Evolutionary conservation across 176 grass and related monocot genomes (phyloP).

Genomic region (Ampelocalamus luodianensis): DNA sequence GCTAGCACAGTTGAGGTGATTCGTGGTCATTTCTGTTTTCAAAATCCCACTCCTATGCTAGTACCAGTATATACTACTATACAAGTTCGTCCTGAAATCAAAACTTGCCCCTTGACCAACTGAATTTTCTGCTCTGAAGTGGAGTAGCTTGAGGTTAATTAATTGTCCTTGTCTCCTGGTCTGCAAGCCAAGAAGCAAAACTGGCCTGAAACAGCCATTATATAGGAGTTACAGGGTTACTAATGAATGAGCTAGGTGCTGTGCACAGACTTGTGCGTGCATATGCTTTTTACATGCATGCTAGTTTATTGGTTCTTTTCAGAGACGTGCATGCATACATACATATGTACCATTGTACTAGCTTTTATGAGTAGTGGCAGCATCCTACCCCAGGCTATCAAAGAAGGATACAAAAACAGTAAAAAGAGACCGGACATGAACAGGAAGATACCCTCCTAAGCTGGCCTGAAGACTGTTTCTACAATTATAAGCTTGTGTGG

Average conservation of each 20-base stretch:
- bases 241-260: conserved; percentile 28
- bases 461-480: conserved; percentile 47
- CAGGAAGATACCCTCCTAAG: conserved; percentile 57
- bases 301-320: conserved; percentile 53
- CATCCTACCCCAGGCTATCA: conserved; percentile 42
- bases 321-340: conserved; percentile 59
- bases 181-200: conserved; percentile 37
- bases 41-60: background rate
- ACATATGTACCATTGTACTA: conserved; percentile 42
- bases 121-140: conserved; percentile 6
- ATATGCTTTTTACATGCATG: conserved; percentile 61
- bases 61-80: background rate
- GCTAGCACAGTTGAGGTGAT: conserved; percentile 15
- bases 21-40: conserved; percentile 26
- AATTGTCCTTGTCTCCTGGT: conserved; percentile 14
- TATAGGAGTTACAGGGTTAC: conserved; percentile 27
- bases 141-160: conserved; percentile 11
- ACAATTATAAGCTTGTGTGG: conserved; percentile 52
- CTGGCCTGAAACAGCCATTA: conserved; percentile 27
- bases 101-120: background rate
- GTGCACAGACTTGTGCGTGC: conserved; percentile 57
- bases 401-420: conserved; percentile 57
- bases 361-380: conserved; percentile 25
- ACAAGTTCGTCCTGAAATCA: background rate
- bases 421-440: conserved; percentile 60